phyloP scores from a whole-genome alignment of 768 basidiomycete genomes.

The Hypsizygus marmoreus region DNA sequence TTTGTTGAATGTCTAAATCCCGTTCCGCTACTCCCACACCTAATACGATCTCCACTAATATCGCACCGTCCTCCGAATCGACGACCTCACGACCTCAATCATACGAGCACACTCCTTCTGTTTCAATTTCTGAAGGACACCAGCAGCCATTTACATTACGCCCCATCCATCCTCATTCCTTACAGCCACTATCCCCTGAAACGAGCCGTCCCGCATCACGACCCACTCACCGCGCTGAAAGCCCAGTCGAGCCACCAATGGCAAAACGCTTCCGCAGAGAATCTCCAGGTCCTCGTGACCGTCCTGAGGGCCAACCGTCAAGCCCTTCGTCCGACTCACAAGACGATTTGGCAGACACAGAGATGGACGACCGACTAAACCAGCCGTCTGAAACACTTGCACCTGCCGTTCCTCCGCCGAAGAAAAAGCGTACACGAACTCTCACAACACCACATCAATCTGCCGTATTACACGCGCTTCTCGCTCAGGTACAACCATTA shows the following conservation, averaged over 20 bases:
- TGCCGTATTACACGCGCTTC: slow-evolving; percentile 80
- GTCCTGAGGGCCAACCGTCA: slow-evolving; percentile 30
- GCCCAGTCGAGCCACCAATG: slow-evolving; percentile 38
- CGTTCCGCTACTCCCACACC: slow-evolving; percentile 46
- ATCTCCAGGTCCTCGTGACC: slow-evolving; percentile 28
- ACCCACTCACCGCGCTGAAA: slow-evolving; percentile 27
- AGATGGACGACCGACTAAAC: slow-evolving; percentile 48
- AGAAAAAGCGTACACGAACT: slow-evolving; percentile 83
- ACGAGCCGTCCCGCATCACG: slow-evolving; percentile 23
- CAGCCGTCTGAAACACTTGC: slow-evolving; percentile 41
- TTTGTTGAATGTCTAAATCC: slow-evolving; percentile 51
- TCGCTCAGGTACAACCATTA: slow-evolving; percentile 69
- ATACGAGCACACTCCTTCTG: slow-evolving; percentile 37
- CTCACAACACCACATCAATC: slow-evolving; percentile 88
- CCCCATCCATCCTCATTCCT: slow-evolving; percentile 28
- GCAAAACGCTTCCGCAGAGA: slow-evolving; percentile 44
- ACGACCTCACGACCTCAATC: slow-evolving; percentile 45
- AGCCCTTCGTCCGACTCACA: slow-evolving; percentile 54
- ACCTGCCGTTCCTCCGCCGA: slow-evolving; percentile 48
- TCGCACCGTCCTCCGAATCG: slow-evolving; percentile 30
- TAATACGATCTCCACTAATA: slow-evolving; percentile 43
- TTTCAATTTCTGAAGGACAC: slow-evolving; percentile 20
- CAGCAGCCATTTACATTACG: slow-evolving; percentile 25
- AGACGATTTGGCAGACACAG: slow-evolving; percentile 60
- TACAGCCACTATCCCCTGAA: slow-evolving; percentile 22